Evolutionary conservation across 352 stramenopile species (phyloP).

Genomic region (Phytopythium chamaehyphon): DNA sequence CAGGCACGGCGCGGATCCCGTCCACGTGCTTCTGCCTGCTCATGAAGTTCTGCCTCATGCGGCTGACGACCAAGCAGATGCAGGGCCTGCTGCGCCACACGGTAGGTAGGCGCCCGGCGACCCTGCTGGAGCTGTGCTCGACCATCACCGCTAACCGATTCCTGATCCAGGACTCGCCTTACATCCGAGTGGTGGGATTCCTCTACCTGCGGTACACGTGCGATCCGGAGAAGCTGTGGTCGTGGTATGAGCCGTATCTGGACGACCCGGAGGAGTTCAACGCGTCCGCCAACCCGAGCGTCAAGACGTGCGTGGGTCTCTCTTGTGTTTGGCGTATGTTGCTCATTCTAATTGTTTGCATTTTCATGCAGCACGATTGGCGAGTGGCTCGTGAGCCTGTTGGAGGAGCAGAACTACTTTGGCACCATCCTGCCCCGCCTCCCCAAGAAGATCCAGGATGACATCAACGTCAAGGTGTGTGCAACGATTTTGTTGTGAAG

Average conservation of each 20-base stretch:
- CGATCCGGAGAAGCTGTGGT: conserved; percentile 91
- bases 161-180: conserved; percentile 86
- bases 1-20: conserved; percentile 87
- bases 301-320: conserved; percentile 58
- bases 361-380: conserved; percentile 86
- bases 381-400: conserved; percentile 86
- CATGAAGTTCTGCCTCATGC: conserved; percentile 96
- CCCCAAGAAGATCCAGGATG: conserved; percentile 93
- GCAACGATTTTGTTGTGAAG: not conserved
- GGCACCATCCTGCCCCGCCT: conserved; percentile 95
- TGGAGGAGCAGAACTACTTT: conserved; percentile 96
- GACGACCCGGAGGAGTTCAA: conserved; percentile 94
- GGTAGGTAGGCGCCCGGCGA: conserved; percentile 21
- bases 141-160: no score
- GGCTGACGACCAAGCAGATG: conserved; percentile 96
- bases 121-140: no score
- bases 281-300: conserved; percentile 72
- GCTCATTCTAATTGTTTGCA: conserved; percentile 10
- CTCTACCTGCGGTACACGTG: conserved; percentile 97
- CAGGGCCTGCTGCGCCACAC: conserved; percentile 89
- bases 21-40: conserved; percentile 97
- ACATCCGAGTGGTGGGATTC: conserved; percentile 96
- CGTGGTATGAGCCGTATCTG: conserved; percentile 95
- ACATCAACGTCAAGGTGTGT: conserved; percentile 93
- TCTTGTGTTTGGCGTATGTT: conserved; percentile 1